Conservation (phyloP, 2,329 filamentous ascomycete genomes). For the Tetracladium maxilliforme region DNA sequence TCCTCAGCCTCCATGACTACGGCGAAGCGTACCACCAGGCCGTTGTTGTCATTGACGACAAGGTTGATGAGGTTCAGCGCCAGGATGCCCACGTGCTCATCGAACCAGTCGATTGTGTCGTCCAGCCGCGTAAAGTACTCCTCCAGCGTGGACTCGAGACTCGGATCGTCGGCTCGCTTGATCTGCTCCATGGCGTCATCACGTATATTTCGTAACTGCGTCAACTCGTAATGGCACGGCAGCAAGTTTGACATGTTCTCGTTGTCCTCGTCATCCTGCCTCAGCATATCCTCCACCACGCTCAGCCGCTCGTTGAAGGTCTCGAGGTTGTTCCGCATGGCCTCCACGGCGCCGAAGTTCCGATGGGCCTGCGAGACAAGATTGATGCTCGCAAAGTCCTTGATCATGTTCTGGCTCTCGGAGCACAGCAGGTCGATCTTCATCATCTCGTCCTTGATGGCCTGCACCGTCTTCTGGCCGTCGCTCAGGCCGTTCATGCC, state of each 20-base stretch:
- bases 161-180: conserved; percentile 54
- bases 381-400: conserved; percentile 89
- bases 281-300: conserved; percentile 63
- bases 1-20: conserved; percentile 92
- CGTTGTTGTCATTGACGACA: conserved; percentile 73
- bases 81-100: conserved; percentile 80
- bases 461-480: conserved; percentile 79
- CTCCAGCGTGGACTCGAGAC: conserved; percentile 67
- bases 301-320: conserved; percentile 68
- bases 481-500: conserved; percentile 83
- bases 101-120: conserved; percentile 83
- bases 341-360: conserved; percentile 87
- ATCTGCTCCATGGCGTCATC: conserved; percentile 98
- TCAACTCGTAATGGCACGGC: conserved; percentile 82
- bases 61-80: conserved; percentile 83
- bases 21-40: conserved; percentile 80
- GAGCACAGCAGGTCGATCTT: conserved; percentile 96
- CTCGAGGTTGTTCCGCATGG: conserved; percentile 84
- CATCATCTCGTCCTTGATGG: conserved; percentile 97
- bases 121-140: conserved; percentile 84
- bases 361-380: conserved; percentile 85
- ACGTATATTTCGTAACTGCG: conserved; percentile 79
- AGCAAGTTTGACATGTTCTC: conserved; percentile 89
- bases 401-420: conserved; percentile 94
- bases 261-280: conserved; percentile 69